phyloP scores from a whole-genome alignment of 768 basidiomycete genomes.

The Pleurotus citrinopileatus region DNA sequence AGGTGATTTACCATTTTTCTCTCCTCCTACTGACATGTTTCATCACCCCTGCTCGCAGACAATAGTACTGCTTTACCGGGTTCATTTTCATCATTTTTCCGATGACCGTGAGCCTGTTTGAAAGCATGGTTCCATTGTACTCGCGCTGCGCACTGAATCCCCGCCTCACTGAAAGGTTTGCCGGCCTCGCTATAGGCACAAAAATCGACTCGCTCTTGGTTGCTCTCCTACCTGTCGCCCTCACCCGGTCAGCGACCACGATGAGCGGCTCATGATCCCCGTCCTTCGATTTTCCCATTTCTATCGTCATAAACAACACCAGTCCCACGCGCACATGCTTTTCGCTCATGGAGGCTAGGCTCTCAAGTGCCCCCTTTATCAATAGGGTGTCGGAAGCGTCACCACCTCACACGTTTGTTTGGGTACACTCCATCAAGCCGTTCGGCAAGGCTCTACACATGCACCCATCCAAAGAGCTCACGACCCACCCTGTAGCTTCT shows the following conservation, averaged over 20 bases:
- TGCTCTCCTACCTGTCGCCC: neutral
- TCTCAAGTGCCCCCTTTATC: neutral
- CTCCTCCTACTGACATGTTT: constrained; percentile 3
- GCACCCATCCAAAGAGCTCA: neutral
- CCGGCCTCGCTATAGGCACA: too few relatives aligned
- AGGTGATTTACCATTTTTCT: neutral
- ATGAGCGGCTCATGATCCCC: neutral
- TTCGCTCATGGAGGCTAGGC: neutral
- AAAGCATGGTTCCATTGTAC: neutral
- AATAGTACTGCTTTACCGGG: constrained; percentile 1
- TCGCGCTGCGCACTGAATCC: neutral
- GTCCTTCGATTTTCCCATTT: too few relatives aligned
- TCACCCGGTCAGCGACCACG: neutral
- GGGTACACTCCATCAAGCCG: constrained; percentile 5
- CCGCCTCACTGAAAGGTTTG: too few relatives aligned
- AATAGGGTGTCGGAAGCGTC: neutral
- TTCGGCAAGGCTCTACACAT: neutral
- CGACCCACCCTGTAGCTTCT: constrained; percentile 4
- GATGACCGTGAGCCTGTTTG: neutral
- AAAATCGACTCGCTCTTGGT: too few relatives aligned
- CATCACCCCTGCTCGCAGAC: constrained; percentile 9
- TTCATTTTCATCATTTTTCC: constrained; percentile 7
- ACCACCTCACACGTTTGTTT: neutral
- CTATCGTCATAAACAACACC: neutral
- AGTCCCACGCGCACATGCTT: constrained; percentile 5